Conservation (phyloP, 495 filamentous ascomycete species). For the Neurospora terricola region DNA sequence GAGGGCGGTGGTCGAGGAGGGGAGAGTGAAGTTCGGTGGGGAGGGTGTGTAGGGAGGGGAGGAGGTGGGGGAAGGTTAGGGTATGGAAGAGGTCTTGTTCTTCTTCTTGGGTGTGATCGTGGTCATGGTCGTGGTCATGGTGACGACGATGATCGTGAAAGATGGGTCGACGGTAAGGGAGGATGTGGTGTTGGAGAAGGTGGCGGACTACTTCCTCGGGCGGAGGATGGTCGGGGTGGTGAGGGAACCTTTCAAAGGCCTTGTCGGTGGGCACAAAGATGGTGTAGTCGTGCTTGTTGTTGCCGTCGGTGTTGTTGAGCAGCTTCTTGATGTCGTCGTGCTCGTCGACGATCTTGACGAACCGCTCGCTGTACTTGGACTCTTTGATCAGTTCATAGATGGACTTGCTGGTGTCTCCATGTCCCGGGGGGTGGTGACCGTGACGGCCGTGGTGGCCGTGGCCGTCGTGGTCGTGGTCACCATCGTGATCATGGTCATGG, state of each 20-base stretch:
- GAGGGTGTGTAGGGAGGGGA: conserved; percentile 58
- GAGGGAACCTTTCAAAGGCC: conserved; percentile 60
- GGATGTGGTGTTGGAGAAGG: neutral
- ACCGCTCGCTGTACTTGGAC: conserved; percentile 64
- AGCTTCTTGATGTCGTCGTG: conserved; percentile 56
- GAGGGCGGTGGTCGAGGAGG: conserved; percentile 45
- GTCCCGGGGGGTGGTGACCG: conserved; percentile 16
- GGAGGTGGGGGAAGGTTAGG: conserved; percentile 53
- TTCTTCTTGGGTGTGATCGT: conserved; percentile 42
- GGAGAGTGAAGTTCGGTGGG: conserved; percentile 50
- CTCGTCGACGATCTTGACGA: conserved; percentile 61
- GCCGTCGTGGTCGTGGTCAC: neutral
- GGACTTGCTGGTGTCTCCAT: conserved; percentile 45
- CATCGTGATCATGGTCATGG: conserved; percentile 1
- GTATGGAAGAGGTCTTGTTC: conserved; percentile 58
- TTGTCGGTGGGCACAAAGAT: conserved; percentile 69
- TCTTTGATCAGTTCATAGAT: conserved; percentile 67
- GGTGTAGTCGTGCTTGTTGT: conserved; percentile 51
- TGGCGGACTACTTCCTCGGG: neutral
- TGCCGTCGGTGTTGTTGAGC: conserved; percentile 50
- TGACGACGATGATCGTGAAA: neutral
- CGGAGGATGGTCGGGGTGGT: conserved; percentile 31
- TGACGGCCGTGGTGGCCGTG: conserved; percentile 1
- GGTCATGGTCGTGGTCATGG: neutral
- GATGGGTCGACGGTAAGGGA: neutral